Base-by-base conservation (phyloP, 805 yeast genomes). In the Kodamaea kaohsiungensis region DNA sequence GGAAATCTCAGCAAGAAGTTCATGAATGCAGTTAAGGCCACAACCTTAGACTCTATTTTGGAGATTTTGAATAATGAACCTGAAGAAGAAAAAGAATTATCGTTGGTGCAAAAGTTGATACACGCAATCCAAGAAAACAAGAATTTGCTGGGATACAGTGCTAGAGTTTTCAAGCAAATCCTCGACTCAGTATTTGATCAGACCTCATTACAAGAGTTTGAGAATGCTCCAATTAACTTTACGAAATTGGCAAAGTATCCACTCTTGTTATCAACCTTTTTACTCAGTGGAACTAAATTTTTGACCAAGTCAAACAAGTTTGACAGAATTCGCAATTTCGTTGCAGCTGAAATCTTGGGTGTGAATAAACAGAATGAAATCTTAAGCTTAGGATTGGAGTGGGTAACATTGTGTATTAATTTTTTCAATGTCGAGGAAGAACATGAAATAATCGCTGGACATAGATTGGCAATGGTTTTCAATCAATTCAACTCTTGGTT, bases 341-440 rank as follows among this genome's bases (percentile, higher is more conserved):
- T 82, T n/a, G 84, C 85, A 12, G 83, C 92, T 1, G 91, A 86
- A 59, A 64, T 88, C 17, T 71, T 87, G 46, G 89, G 91, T 1
- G 69, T 80, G 1, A 76, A 74, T 49, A 61, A 77, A 1, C 59
- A 64, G 6, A 50, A 67, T 0, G 79, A 79, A 33, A 74, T 85
- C 10, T 50, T 76, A 7, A 47, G 62, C 2, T 64, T 64, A 2
- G 87, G 87, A 0, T 64, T 83, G 37, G 67, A 65, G 13, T 77
- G 79, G 65, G 55, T 88, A 3, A 70, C 83, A 1, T 59, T 85
- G 2, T 68, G 87, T 40, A 76, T 73, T 47, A 72, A 76, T 54
- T 72, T 83, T 54, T 61, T 70, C 16, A 63, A 67, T 49, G 55
- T 68, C 2, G 75, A 72, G 22, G 75, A 68, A 15, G 74, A 68